These are phyloP conservation scores for Umbelopsis sp. DNA, from an alignment of 371 early-diverging fungal genomes.

Conservation along the genomic window DNA sequence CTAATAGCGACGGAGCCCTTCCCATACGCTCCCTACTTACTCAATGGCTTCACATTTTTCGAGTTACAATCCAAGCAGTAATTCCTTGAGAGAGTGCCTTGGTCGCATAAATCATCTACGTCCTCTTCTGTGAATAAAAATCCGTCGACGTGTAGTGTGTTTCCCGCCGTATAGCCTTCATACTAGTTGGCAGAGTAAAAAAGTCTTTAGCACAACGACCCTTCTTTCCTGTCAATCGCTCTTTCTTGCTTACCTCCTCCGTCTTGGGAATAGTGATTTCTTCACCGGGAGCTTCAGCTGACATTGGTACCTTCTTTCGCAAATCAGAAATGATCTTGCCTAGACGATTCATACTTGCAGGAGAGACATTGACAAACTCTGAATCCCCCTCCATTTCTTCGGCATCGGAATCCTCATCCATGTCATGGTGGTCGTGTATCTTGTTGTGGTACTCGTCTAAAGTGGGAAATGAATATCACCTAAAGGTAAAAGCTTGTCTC, in stretches of 20 bases:
- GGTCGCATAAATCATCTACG: constrained; percentile 65
- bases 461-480: constrained; percentile 16
- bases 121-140: constrained; percentile 70
- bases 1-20: neutral
- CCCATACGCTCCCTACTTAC: constrained; percentile 27
- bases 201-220: neutral
- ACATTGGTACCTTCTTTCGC: constrained; percentile 55
- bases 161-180: constrained; percentile 54
- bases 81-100: constrained; percentile 65
- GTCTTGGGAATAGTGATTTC: constrained; percentile 57
- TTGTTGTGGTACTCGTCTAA: constrained; percentile 48
- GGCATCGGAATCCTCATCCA: constrained; percentile 8
- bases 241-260: constrained; percentile 41
- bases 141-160: constrained; percentile 68
- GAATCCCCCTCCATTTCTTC: constrained; percentile 29
- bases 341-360: constrained; percentile 46
- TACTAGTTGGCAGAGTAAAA: constrained; percentile 37
- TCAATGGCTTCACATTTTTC: constrained; percentile 50
- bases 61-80: constrained; percentile 67
- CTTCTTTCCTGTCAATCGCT: neutral
- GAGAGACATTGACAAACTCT: constrained; percentile 36
- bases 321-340: constrained; percentile 61
- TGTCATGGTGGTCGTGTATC: constrained; percentile 31
- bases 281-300: constrained; percentile 67
- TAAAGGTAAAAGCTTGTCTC: neutral